Percentiles rank a stretch among this genome's conserved stretches.
Conservation (phyloP, 169 alveolate genomes). For the Neospora caninum region DNA sequence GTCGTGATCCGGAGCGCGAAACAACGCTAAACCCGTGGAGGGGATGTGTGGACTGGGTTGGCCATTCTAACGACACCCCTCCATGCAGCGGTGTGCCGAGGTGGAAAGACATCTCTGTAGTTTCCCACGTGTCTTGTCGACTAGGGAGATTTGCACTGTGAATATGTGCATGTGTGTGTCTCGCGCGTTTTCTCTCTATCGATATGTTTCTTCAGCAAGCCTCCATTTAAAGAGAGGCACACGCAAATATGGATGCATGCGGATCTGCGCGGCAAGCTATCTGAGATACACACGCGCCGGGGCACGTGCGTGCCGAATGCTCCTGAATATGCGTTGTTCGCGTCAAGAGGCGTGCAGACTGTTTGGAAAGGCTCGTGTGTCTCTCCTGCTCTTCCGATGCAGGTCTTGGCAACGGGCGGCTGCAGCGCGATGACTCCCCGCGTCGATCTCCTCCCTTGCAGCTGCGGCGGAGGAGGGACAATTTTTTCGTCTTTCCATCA, state of each 20-base stretch:
- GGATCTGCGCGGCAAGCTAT: not conserved
- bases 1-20: too few relatives aligned
- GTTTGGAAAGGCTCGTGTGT: too few relatives aligned
- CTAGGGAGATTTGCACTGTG: too few relatives aligned
- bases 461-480: constrained; percentile 65
- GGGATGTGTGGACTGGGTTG: too few relatives aligned
- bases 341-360: too few relatives aligned
- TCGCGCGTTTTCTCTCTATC: too few relatives aligned
- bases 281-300: not conserved
- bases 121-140: too few relatives aligned
- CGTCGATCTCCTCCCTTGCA: constrained; percentile 45
- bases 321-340: not conserved
- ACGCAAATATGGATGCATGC: not conserved
- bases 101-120: too few relatives aligned
- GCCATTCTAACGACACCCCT: too few relatives aligned
- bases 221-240: not conserved
- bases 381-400: not conserved
- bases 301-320: not conserved
- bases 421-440: constrained; percentile 44
- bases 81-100: too few relatives aligned
- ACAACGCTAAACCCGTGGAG: too few relatives aligned
- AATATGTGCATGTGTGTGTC: too few relatives aligned
- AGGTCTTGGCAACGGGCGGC: constrained; percentile 64
- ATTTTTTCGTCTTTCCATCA: constrained; percentile 43
- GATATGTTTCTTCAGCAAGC: not conserved